A percentile compares a stretch with the other conserved stretches of the same genome.
Conservation (phyloP, 1,284 basidiomycete species). For the Cryptococcus sp. region DNA sequence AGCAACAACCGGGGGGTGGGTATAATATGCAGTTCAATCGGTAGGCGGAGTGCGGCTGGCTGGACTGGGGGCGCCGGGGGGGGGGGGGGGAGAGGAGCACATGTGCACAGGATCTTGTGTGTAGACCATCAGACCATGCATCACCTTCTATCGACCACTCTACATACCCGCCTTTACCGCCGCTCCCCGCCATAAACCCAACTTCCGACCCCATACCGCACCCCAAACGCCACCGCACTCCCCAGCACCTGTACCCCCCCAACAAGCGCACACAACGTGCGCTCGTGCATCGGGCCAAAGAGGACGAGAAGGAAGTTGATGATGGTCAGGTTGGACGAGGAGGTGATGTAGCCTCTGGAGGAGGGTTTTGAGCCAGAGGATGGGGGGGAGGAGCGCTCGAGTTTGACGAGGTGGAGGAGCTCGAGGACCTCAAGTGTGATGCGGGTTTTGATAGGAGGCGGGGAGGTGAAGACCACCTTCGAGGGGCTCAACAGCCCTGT, state of each 20-base stretch:
- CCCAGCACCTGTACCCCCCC: conserved; percentile 70
- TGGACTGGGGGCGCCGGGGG: too few species aligned
- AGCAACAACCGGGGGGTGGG: conserved; percentile 84
- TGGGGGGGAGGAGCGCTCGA: conserved; percentile 57
- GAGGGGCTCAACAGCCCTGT: conserved; percentile 74
- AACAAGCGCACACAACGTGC: conserved; percentile 66
- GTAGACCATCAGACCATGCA: too few species aligned
- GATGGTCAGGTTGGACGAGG: conserved; percentile 81
- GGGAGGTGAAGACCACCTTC: conserved; percentile 58
- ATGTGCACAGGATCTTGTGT: too few species aligned
- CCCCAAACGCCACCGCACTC: conserved; percentile 71
- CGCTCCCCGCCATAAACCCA: conserved; percentile 86
- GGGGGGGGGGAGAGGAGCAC: too few species aligned
- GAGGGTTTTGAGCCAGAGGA: conserved; percentile 27
- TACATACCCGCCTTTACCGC: conserved; percentile 51
- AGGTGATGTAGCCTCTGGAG: conserved; percentile 52
- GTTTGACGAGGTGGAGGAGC: conserved; percentile 62
- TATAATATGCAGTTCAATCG: conserved; percentile 83
- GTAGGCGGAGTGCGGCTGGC: conserved; percentile 8
- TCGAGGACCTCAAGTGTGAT: conserved; percentile 61
- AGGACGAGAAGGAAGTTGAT: conserved; percentile 75
- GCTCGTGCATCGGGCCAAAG: conserved; percentile 77
- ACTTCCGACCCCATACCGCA: conserved; percentile 81
- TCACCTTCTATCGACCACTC: too few species aligned
- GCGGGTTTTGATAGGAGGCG: conserved; percentile 55